Evolutionary conservation across 768 basidiomycete genomes (phyloP).

Genomic region (Pleurotus cornucopiae): DNA sequence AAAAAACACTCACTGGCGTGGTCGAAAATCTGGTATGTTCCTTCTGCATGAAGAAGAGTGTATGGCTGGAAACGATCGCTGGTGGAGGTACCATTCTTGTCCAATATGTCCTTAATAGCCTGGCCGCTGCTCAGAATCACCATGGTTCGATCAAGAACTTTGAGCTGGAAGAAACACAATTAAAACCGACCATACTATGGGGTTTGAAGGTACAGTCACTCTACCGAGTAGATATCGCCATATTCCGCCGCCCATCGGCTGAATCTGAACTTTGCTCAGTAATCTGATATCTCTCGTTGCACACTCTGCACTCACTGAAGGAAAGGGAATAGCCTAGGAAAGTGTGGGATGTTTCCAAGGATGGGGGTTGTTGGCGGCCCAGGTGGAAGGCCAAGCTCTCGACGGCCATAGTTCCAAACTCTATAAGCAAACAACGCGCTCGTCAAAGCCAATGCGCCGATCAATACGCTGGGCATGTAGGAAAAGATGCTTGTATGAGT

Average conservation of each 20-base stretch:
- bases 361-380: conserved; percentile 19
- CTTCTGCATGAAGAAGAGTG: conserved; percentile 8
- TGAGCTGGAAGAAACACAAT: conserved; percentile 14
- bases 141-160: conserved; percentile 14
- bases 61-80: conserved; percentile 19
- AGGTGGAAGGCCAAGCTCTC: conserved; percentile 16
- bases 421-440: background rate
- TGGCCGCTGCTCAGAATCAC: conserved; percentile 18
- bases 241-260: conserved; percentile 12
- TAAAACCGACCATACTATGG: background rate
- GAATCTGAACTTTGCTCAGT: conserved; percentile 3
- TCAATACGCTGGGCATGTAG: too few species aligned
- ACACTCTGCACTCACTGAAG: conserved; percentile 4
- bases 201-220: background rate
- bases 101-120: conserved; percentile 22
- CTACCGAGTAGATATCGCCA: conserved; percentile 14
- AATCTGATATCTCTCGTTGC: conserved; percentile 9
- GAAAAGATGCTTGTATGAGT: too few species aligned
- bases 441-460: too few species aligned
- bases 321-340: conserved; percentile 13
- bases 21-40: background rate
- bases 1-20: too few species aligned
- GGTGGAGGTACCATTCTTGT: conserved; percentile 18
- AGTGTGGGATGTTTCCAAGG: conserved; percentile 18
- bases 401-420: conserved; percentile 5